Evolutionary conservation across 164 flowering plant genomes (phyloP).

Genomic region (Warburgia ugandensis): DNA sequence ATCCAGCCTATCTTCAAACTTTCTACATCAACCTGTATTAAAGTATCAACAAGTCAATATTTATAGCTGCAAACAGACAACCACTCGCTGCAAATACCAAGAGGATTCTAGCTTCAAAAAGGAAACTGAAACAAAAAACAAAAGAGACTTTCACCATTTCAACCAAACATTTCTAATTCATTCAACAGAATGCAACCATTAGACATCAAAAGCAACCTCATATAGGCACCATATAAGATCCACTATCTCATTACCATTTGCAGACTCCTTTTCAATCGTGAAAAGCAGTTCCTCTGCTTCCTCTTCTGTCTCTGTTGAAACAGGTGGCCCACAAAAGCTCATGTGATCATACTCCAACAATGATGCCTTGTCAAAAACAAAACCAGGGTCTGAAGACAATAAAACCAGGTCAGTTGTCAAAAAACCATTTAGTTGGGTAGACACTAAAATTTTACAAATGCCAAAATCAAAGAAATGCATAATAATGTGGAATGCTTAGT

Average conservation of each 20-base stretch:
- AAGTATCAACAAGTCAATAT: too few relatives aligned
- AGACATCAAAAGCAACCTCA: neutral
- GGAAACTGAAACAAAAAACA: neutral
- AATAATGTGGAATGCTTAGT: too few relatives aligned
- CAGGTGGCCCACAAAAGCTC: constrained; percentile 79
- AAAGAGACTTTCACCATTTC: neutral
- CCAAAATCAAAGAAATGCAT: too few relatives aligned
- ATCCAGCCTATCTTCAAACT: too few relatives aligned
- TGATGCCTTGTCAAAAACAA: constrained; percentile 48
- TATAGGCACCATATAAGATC: neutral
- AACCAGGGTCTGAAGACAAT: constrained; percentile 50
- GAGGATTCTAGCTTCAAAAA: too few relatives aligned
- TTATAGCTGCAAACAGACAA: too few relatives aligned
- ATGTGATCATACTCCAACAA: constrained; percentile 66
- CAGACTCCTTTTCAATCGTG: constrained; percentile 45
- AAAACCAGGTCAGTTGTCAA: too few relatives aligned
- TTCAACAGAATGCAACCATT: neutral
- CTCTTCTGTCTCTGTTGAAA: constrained; percentile 46
- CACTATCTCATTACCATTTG: constrained; percentile 39
- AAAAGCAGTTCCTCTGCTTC: constrained; percentile 55
- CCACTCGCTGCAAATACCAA: neutral
- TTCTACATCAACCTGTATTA: too few relatives aligned
- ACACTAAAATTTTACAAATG: too few relatives aligned
- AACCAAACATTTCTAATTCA: neutral
- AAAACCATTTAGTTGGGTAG: too few relatives aligned